Evolutionary conservation across 2,329 filamentous ascomycete genomes (phyloP).

Genomic region (Emergomyces orientalis): DNA sequence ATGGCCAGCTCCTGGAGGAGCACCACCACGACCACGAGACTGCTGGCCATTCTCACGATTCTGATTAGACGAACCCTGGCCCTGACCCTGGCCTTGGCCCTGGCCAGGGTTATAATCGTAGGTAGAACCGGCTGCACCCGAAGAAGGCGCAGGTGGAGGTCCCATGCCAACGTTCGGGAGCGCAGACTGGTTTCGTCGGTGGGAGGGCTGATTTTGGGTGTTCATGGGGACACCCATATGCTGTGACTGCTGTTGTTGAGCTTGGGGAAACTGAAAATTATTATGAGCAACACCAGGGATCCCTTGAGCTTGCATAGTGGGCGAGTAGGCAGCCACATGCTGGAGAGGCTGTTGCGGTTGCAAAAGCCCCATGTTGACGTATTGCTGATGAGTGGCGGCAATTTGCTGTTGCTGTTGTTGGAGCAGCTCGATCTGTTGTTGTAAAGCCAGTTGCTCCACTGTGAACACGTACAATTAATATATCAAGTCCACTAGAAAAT

Average conservation of each 20-base stretch:
- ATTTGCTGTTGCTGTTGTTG: slow-evolving; percentile 98
- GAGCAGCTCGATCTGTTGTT: slow-evolving; percentile 88
- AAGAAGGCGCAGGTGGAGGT: slow-evolving; percentile 84
- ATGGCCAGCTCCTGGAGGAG: slow-evolving; percentile 63
- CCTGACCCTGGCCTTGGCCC: slow-evolving; percentile 13
- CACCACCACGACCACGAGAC: slow-evolving; percentile 65
- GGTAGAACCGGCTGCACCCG: slow-evolving; percentile 64
- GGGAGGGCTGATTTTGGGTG: slow-evolving; percentile 68
- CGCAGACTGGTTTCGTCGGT: slow-evolving; percentile 97
- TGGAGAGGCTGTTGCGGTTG: slow-evolving; percentile 72
- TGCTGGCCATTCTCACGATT: slow-evolving; percentile 61
- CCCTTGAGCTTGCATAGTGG: slow-evolving; percentile 57
- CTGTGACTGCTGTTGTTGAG: slow-evolving; percentile 52
- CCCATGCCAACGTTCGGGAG: slow-evolving; percentile 83
- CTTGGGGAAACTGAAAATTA: slow-evolving; percentile 82
- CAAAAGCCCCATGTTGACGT: slow-evolving; percentile 86
- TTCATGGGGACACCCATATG: slow-evolving; percentile 52
- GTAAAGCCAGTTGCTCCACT: slow-evolving; percentile 93
- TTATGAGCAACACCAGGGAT: slow-evolving; percentile 62
- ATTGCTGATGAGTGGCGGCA: slow-evolving; percentile 91
- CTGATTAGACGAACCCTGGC: slow-evolving; percentile 47
- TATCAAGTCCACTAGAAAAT: neutral
- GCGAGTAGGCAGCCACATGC: slow-evolving; percentile 62
- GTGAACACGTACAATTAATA: slow-evolving; percentile 12
- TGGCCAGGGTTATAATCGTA: slow-evolving; percentile 65